Conservation (phyloP, 257 asterid species). For the Gentiana dahurica region DNA sequence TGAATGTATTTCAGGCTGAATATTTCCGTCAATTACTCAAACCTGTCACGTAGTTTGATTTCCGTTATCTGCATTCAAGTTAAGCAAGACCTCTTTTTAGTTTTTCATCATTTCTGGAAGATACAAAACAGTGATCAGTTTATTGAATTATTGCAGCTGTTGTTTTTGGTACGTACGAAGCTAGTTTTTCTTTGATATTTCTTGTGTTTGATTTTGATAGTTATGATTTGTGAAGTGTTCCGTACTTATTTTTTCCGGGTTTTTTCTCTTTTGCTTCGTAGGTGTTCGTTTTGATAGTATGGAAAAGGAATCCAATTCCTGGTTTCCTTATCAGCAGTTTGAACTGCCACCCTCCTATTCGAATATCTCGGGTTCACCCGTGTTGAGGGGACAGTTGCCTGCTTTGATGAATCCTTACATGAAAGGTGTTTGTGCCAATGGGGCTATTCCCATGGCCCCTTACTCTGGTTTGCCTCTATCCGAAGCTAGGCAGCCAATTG, state of each 20-base stretch:
- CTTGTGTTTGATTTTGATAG: not conserved
- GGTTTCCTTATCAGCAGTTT: constrained; percentile 30
- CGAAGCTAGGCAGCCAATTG: constrained; percentile 23
- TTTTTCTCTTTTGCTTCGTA: constrained; percentile 17
- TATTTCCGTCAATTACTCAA: constrained; percentile 87
- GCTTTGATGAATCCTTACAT: constrained; percentile 29
- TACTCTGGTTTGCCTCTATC: constrained; percentile 25
- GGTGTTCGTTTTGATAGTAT: constrained; percentile 45
- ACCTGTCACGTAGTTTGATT: constrained; percentile 76
- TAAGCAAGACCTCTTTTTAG: constrained; percentile 39
- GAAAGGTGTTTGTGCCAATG: constrained; percentile 26
- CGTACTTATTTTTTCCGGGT: not conserved
- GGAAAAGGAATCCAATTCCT: constrained; percentile 53
- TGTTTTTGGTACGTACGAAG: constrained; percentile 17
- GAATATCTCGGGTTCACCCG: constrained; percentile 25
- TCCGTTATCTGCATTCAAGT: constrained; percentile 35
- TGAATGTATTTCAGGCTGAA: constrained; percentile 48
- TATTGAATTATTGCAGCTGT: constrained; percentile 20
- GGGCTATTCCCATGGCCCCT: constrained; percentile 28
- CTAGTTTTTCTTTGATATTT: not conserved
- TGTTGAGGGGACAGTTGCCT: constrained; percentile 26
- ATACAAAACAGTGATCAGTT: constrained; percentile 28
- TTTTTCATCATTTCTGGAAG: constrained; percentile 33
- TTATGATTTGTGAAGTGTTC: not conserved
- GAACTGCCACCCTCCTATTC: constrained; percentile 26